Percentiles rank a stretch among this genome's conserved stretches.
Evolutionary conservation across 495 filamentous ascomycete species (phyloP).

Genomic region (Paragyromitra xinjiangensis): DNA sequence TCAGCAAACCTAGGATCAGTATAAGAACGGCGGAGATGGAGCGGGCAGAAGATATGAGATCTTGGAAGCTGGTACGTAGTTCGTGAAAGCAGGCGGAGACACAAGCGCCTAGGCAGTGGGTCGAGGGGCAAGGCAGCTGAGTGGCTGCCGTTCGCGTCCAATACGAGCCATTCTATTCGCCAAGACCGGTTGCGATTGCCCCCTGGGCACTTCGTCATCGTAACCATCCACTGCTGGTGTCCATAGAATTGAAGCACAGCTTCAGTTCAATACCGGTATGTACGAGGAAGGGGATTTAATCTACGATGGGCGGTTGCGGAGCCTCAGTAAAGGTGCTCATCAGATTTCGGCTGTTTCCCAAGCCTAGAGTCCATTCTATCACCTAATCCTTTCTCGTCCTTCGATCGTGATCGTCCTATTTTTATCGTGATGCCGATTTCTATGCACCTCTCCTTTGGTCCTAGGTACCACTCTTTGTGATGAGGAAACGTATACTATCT

Average conservation of each 20-base stretch:
- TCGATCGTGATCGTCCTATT: constrained; percentile 21
- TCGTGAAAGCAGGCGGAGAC: constrained; percentile 22
- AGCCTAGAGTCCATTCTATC: neutral
- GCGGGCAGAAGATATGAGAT: constrained; percentile 40
- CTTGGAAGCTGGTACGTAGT: constrained; percentile 24
- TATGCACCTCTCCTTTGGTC: neutral
- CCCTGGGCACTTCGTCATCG: constrained; percentile 29
- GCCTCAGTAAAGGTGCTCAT: neutral
- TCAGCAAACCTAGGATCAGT: constrained; percentile 13
- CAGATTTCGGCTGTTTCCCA: neutral
- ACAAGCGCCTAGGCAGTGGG: constrained; percentile 17
- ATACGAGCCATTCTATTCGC: constrained; percentile 9
- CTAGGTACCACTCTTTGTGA: neutral
- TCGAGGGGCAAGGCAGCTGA: constrained; percentile 28
- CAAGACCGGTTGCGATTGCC: constrained; percentile 41
- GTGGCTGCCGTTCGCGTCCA: constrained; percentile 16
- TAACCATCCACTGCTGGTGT: constrained; percentile 11
- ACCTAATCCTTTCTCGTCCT: neutral
- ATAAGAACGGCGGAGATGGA: constrained; percentile 28
- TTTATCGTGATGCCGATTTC: constrained; percentile 27
- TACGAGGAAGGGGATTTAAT: constrained; percentile 22
- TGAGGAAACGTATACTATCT: neutral
- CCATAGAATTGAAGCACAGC: neutral
- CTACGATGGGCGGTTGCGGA: neutral
- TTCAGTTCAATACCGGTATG: constrained; percentile 15